Percentiles rank a stretch among this genome's conserved stretches.
These are phyloP conservation scores for Coemansia furcata DNA, from an alignment of 192 early-diverging fungal species.

Conservation along the genomic window DNA sequence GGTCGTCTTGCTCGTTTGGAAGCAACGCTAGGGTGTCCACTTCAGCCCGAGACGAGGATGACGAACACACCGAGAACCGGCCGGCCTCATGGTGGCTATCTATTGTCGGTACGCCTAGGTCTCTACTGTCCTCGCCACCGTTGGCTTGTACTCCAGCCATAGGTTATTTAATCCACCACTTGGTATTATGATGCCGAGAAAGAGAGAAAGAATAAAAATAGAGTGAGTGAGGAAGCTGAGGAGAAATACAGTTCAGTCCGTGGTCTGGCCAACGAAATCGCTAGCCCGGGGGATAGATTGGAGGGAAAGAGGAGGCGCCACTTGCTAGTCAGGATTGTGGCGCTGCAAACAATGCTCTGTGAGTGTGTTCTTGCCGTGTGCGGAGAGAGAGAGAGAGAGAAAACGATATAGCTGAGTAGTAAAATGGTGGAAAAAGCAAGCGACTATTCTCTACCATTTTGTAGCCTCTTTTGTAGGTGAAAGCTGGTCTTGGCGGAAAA, in stretches of 20 bases:
- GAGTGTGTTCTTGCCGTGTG: neutral
- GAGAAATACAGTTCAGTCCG: neutral
- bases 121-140: neutral
- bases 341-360: neutral
- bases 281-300: neutral
- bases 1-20: neutral
- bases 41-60: neutral
- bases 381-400: neutral
- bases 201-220: neutral
- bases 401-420: neutral
- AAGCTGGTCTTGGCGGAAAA: neutral
- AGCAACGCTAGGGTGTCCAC: neutral
- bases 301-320: neutral
- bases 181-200: neutral
- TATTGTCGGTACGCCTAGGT: neutral
- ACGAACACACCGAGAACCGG: neutral
- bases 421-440: neutral
- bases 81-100: neutral
- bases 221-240: neutral
- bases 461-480: neutral
- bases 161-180: neutral
- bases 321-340: neutral
- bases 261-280: neutral
- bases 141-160: neutral
- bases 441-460: neutral